These are phyloP conservation scores for Fraxinus nigra DNA, from an alignment of 305 asterid species.

Conservation along the genomic window DNA sequence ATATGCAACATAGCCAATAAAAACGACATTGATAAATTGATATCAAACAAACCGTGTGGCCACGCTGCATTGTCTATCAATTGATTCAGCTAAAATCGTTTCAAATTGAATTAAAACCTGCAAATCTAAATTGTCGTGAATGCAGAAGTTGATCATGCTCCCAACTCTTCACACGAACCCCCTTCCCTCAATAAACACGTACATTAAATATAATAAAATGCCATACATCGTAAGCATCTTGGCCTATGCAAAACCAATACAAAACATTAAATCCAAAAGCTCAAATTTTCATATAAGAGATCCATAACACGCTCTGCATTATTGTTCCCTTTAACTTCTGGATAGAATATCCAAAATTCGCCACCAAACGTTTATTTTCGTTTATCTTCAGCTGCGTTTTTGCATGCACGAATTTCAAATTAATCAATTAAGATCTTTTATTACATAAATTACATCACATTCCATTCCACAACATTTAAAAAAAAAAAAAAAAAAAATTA, in stretches of 20 bases:
- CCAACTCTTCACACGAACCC: slow-evolving; percentile 17
- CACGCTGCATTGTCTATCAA: background rate
- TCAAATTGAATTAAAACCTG: background rate
- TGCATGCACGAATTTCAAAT: slow-evolving; percentile 15
- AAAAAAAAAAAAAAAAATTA: no score
- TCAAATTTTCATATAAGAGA: background rate
- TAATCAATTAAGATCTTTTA: background rate
- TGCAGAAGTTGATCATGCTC: slow-evolving; percentile 6
- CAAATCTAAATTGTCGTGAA: slow-evolving; percentile 6
- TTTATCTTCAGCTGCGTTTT: slow-evolving; percentile 29
- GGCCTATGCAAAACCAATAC: slow-evolving; percentile 6
- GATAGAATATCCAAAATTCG: slow-evolving; percentile 14
- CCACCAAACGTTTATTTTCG: background rate
- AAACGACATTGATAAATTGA: background rate
- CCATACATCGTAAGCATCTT: slow-evolving; percentile 18
- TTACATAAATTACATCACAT: slow-evolving; percentile 17
- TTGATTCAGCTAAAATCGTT: slow-evolving; percentile 11
- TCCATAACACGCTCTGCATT: background rate
- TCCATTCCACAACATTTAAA: background rate
- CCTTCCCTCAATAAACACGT: background rate
- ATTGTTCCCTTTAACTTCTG: background rate
- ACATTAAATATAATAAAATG: slow-evolving; percentile 12
- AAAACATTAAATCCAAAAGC: slow-evolving; percentile 5
- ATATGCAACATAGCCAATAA: background rate
- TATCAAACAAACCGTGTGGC: background rate